Evolutionary conservation across 441 rosid species (phyloP), one percentile per base, ranked within the genome.

Genomic region (Brassica hybrid): DNA sequence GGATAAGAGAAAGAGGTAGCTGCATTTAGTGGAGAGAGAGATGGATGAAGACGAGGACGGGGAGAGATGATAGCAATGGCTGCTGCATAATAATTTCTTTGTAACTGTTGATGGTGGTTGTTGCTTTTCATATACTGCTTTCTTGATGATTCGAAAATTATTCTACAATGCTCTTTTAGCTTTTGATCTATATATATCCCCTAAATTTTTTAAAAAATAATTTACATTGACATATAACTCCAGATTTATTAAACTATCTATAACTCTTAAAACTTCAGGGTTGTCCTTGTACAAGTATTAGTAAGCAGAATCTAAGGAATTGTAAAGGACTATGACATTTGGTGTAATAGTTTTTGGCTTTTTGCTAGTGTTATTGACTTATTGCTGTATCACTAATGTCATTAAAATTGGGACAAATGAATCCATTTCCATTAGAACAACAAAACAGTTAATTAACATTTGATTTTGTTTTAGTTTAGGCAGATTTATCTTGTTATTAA

Each of bases 61-160:
- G 23, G 63, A 48, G 50, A 52, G 10, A 16, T 38, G 50, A 14
- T 13, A 45, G 76, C 62, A 64, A 71, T 27, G 8, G 81, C 56
- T 65, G 81, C 57, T 66, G 67, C 72, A 58, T 43, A 56, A 77
- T 59, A 63, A 43, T 65, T 60, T 58, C 68, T 27, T 63, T 56
- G 57, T 48, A 12, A 59, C 81, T 72, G 81, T 67, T 78, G 70
- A 60, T 78, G 81, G 69, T 78, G 69, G 77, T 78, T 67, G 81
- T 38, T 38, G 3, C 11, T 38, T 38, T 38, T 38, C 43, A 38
- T 9, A 38, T 2, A 38, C 43, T 38, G 11, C 11, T 38, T 38
- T 38, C 45, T 38, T 38, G 45, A 38, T 38, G 45, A 38, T 38
- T 38, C 45, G 45, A 38, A 38, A 38, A 38, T 38, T 38, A 38